Evolutionary conservation across 495 filamentous ascomycete genomes (phyloP), one percentile per base, ranked within the genome.

Genomic region (Alectoria sarmentosa): DNA sequence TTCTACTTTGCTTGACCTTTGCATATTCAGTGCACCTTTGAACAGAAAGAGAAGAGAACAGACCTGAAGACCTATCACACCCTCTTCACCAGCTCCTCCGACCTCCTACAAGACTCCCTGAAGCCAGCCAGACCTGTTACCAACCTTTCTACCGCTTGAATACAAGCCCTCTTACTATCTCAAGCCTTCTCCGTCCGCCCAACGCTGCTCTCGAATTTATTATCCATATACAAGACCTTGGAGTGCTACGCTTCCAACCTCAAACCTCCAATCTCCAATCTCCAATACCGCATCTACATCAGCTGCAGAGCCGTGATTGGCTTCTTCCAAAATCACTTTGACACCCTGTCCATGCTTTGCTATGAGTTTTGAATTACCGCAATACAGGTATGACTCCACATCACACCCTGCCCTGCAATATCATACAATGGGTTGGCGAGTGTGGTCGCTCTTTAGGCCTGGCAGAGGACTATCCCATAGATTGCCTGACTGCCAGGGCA

Each of bases 331-430:
- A 34, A 15, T 13, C 14, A 7, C 52, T 9, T 42, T 58, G 41
- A 57, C 26, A 5, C 15, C n/a, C 46, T 36, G 17, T 30, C 8
- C 17, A 37, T 55, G 37, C 57, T 66, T 58, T 65, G 66, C 63
- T 65, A 90, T 90, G 88, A 90, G 85, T 84, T 88, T 84, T 82
- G 87, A 90, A 80, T 82, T 86, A 74, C 81, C 79, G 73, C 81
- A 81, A 73, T 85, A 87, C 77, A 89, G 88, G 88, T 88, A 84
- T 79, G 81, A 71, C 64, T 70, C 4, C 57, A 54, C 60, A 28
- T 57, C 55, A 34, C 3, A 9, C 3, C 15, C 13, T 55, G 2
- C 10, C 5, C 30, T 21, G 1, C 6, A 3, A 8, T 9, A 11
- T 55, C 30, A 2, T 34, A 17, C 17, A 26, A 10, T 34, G 34